A percentile compares a stretch with the other conserved stretches of the same genome.
These are phyloP conservation scores for Alnus glutinosa DNA, from an alignment of 306 rosid genomes.

Conservation along the genomic window DNA sequence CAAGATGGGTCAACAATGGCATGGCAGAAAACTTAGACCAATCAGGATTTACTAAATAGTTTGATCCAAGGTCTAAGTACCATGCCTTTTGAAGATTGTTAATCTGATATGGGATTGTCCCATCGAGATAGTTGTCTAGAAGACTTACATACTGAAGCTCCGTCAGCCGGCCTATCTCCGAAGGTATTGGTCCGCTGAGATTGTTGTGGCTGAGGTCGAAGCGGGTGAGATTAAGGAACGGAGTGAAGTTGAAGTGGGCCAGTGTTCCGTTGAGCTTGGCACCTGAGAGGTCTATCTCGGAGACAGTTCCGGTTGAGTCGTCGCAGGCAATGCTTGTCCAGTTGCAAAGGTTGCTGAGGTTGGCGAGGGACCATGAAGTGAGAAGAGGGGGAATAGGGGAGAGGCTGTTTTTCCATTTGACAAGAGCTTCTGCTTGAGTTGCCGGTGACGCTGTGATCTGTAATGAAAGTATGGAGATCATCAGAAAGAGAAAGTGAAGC, in stretches of 20 bases:
- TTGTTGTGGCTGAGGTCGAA: constrained; percentile 52
- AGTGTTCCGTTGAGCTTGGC: constrained; percentile 32
- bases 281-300: constrained; percentile 39
- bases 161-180: constrained; percentile 41
- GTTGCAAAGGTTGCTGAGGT: constrained; percentile 26
- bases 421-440: constrained; percentile 37
- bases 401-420: constrained; percentile 30
- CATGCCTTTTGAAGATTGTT: constrained; percentile 56
- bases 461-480: constrained; percentile 16
- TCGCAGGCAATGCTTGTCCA: constrained; percentile 34
- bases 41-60: constrained; percentile 33
- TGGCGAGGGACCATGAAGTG: constrained; percentile 35
- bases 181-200: constrained; percentile 51
- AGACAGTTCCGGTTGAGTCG: constrained; percentile 23
- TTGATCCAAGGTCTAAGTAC: constrained; percentile 51
- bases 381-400: constrained; percentile 9
- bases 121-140: constrained; percentile 39
- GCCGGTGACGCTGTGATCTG: constrained; percentile 20
- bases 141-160: constrained; percentile 56
- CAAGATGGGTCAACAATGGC: constrained; percentile 46
- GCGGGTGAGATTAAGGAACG: constrained; percentile 42
- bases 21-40: constrained; percentile 56
- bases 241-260: constrained; percentile 37
- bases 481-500: constrained; percentile 7
- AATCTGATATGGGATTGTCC: constrained; percentile 54